Conservation (phyloP, 768 basidiomycete species). For the Rhizopogon vulgaris region DNA sequence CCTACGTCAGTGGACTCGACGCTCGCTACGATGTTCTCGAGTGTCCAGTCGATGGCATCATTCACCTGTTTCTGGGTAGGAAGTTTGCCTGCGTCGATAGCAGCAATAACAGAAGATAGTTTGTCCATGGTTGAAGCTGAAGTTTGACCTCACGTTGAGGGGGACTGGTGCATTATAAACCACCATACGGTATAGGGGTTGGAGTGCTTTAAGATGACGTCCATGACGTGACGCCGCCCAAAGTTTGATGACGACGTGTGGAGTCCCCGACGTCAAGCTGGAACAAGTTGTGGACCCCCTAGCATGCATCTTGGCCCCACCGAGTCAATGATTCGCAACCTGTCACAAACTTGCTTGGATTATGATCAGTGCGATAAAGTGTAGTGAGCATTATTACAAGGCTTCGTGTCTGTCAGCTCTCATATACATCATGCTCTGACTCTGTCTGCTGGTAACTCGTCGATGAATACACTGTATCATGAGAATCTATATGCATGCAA, state of each 20-base stretch:
- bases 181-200: not conserved
- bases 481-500: no score
- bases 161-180: not conserved
- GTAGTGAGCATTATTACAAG: no score
- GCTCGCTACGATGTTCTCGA: constrained; percentile 41
- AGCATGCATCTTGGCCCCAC: no score
- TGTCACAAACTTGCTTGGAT: no score
- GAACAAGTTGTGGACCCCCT: no score
- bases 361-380: no score
- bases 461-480: no score
- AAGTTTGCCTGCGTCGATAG: constrained; percentile 65
- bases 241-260: not conserved
- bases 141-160: not conserved
- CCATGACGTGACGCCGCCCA: not conserved
- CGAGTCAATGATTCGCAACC: no score
- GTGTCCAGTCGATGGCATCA: constrained; percentile 48
- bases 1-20: constrained; percentile 32
- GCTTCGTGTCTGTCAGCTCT: no score
- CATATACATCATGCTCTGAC: no score
- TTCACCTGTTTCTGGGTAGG: constrained; percentile 56
- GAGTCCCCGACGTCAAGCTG: no score
- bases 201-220: not conserved
- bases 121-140: constrained; percentile 47
- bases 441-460: no score
- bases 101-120: constrained; percentile 55